phyloP scores from a whole-genome alignment of 2,329 filamentous ascomycete species.

The Ilyonectria destructans region DNA sequence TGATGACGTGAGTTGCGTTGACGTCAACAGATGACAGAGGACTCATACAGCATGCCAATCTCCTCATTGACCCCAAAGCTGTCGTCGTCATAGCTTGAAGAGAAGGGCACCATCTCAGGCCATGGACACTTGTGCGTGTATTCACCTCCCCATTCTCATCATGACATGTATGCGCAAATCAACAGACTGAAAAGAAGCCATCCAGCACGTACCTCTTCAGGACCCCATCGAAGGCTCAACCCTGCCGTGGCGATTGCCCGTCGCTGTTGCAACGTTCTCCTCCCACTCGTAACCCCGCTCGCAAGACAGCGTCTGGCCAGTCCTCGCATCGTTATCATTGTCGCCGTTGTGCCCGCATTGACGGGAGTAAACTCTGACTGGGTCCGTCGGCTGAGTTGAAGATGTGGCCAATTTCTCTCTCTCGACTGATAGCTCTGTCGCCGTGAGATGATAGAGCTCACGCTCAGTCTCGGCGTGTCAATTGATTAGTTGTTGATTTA shows the following conservation, averaged over 20 bases:
- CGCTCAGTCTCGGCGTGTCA: background rate
- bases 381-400: background rate
- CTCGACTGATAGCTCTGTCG: background rate
- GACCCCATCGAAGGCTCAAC: slow-evolving; percentile 51
- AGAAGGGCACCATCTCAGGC: background rate
- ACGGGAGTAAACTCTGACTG: background rate
- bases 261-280: slow-evolving; percentile 30
- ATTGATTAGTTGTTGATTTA: background rate
- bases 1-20: background rate
- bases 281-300: slow-evolving; percentile 22
- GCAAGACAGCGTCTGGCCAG: slow-evolving; percentile 36
- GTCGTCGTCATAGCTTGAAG: background rate
- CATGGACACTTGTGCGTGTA: background rate
- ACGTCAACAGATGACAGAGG: background rate
- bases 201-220: slow-evolving; percentile 49
- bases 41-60: background rate
- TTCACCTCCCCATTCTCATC: slow-evolving; percentile 1
- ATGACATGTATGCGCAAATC: background rate
- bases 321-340: slow-evolving; percentile 37
- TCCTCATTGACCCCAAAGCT: background rate
- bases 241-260: slow-evolving; percentile 42
- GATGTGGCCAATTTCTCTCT: background rate
- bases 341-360: slow-evolving; percentile 2
- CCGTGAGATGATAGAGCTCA: background rate
- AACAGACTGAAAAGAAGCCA: slow-evolving; percentile 8